Evolutionary conservation across 805 yeast genomes (phyloP), one percentile per base, ranked within the genome.

Genomic region (Yarrowia hollandica): DNA sequence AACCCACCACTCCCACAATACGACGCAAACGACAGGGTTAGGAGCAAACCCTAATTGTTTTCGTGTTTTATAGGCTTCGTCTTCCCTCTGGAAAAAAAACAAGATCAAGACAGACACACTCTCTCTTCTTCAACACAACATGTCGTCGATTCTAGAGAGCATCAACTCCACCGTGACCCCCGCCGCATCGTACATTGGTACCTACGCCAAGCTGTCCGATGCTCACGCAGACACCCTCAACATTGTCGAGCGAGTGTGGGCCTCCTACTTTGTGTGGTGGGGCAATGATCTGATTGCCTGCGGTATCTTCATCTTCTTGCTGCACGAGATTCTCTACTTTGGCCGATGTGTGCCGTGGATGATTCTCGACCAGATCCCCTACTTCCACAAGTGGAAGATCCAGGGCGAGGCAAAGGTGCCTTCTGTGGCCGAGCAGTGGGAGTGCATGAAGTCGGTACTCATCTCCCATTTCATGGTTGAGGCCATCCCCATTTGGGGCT

Each of bases 401-500:
- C 99, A 92, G 77, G 58, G 57, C 16, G 90, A 89, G 48, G 81
- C 86, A 37, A 89, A 89, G 71, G 74, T 85, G 59, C 96, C 97
- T 37, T 77, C 88, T 46, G 79, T 81, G 62, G 79, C 80, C 70
- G 97, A 92, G 75, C 97, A 92, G 72, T 83, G 95, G 91, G 90
- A 88, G 73, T 92, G 99, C 74, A 77, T 89, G 66, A 87, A 88
- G 72, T 77, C 87, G 25, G 97, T 92, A 28, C 75, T 94, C 60
- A 80, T 83, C 50, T 86, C 95, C 3, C 99, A 92, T 75, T 84
- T 90, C 73, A 74, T 92, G 63, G 96, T 92, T 55, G 99, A 92
- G 77, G 96, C 96, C 5, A 78, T 94, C 62, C 98, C 97, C 60
- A 94, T 92, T 65, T 92, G 97, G 96, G 85, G 90, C 55, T 92